Evolutionary conservation across 192 early-diverging fungal genomes (phyloP), one percentile per base, ranked within the genome.

Genomic region (Entomortierella lignicola): DNA sequence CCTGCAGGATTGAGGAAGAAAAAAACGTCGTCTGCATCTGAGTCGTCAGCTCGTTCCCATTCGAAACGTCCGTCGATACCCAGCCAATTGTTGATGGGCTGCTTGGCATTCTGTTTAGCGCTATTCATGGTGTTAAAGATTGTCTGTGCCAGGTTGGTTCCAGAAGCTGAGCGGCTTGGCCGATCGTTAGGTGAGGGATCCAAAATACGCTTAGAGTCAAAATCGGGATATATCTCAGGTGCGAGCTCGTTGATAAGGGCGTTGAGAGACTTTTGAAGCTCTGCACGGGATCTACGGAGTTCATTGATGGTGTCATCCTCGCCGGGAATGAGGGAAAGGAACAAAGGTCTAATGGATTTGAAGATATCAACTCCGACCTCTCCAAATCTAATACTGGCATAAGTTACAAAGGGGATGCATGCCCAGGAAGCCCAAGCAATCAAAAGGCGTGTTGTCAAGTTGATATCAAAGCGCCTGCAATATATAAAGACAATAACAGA

Each of bases 241-340:
- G 92, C 96, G 26, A 95, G 87, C 59, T 96, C 94, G 51, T 94
- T 93, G 63, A 99, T 93, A 27, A 94, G 65, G 2, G 88, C 85
- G 20, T 91, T 94, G 57, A 99, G 89, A 50, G 93, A 87, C 55
- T 85, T 84, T 17, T 93, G 90, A 1, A 99, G 87, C 48, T 93
- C 84, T 32, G 89, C 83, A 27, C 97, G 89, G 31, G 87, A 86
- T 23, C 77, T 74, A 20, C 92, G 88, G 48, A 99, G 85, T 60
- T 88, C 89, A 58, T 82, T 86, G 51, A 90, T 85, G 69, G 85
- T 63, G 72, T 72, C 39, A 82, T 87, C 63, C 77, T 72, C 65
- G 67, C 83, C 81, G 69, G 90, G 81, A 4, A 88, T 73, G 31
- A 92, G 59, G 20, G 93, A 89, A 50, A 99, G 69, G 59, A 93